Evolutionary conservation across 192 early-diverging fungal species (phyloP).

Genomic region (Gigaspora rosea): DNA sequence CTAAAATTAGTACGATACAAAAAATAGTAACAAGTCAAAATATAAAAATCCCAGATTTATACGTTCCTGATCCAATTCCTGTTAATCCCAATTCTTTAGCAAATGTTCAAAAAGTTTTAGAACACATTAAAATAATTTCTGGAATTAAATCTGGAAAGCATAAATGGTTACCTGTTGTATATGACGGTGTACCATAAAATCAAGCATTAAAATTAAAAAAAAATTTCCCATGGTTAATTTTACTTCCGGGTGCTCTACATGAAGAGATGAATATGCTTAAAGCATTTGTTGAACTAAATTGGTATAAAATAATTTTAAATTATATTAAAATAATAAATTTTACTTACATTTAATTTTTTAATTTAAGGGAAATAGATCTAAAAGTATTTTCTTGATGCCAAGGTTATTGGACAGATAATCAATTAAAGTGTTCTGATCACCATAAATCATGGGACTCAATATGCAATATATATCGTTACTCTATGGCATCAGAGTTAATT

Average conservation of each 20-base stretch:
- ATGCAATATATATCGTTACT: not conserved
- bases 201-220: not conserved
- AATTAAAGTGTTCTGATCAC: not conserved
- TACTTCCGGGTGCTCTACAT: not conserved
- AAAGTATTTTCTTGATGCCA: not conserved
- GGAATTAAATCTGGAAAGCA: not conserved
- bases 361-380: not conserved
- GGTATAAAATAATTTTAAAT: not conserved
- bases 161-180: not conserved
- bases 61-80: not conserved
- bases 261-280: slow-evolving; percentile 8
- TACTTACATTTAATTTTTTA: not conserved
- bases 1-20: slow-evolving; percentile 3
- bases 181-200: slow-evolving; percentile 6
- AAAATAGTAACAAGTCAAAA: not conserved
- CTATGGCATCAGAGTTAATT: not conserved
- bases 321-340: not conserved
- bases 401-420: not conserved
- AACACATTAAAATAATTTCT: slow-evolving; percentile 1
- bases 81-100: not conserved
- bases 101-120: slow-evolving; percentile 12
- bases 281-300: no score
- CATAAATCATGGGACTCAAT: not conserved
- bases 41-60: not conserved
- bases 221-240: not conserved